Conservation (phyloP, 352 stramenopile genomes). For the Pythium coloratum region DNA sequence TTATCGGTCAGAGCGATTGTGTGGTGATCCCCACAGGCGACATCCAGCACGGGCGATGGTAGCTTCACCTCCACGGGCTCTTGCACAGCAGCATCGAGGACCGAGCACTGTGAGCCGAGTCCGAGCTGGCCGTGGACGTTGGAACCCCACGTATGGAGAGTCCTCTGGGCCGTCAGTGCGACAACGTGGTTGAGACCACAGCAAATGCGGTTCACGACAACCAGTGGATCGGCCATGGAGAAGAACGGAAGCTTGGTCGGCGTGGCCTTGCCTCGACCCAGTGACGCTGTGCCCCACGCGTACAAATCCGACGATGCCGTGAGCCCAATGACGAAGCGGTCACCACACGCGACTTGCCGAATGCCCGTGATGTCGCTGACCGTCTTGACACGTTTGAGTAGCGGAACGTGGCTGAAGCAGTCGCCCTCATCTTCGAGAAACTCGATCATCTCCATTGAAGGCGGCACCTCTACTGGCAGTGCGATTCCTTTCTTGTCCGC, state of each 20-base stretch:
- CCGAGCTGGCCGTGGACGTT: constrained; percentile 74
- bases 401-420: constrained; percentile 50
- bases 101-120: constrained; percentile 23
- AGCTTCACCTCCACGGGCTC: constrained; percentile 32
- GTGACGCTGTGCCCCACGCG: constrained; percentile 30
- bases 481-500: background rate
- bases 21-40: constrained; percentile 67
- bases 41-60: constrained; percentile 31
- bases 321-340: constrained; percentile 39
- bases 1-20: constrained; percentile 52
- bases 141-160: constrained; percentile 59
- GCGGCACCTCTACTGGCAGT: background rate
- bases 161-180: constrained; percentile 25
- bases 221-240: background rate
- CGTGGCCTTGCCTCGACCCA: constrained; percentile 8
- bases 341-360: constrained; percentile 37
- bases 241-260: constrained; percentile 22
- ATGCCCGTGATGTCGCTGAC: constrained; percentile 43
- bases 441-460: constrained; percentile 13
- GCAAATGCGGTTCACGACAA: constrained; percentile 35
- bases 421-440: constrained; percentile 39
- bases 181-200: constrained; percentile 53
- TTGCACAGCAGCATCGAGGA: constrained; percentile 20
- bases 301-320: constrained; percentile 35
- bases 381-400: constrained; percentile 46